phyloP scores from a whole-genome alignment of 2,329 filamentous ascomycete species.

The Fusarium goolgardi region DNA sequence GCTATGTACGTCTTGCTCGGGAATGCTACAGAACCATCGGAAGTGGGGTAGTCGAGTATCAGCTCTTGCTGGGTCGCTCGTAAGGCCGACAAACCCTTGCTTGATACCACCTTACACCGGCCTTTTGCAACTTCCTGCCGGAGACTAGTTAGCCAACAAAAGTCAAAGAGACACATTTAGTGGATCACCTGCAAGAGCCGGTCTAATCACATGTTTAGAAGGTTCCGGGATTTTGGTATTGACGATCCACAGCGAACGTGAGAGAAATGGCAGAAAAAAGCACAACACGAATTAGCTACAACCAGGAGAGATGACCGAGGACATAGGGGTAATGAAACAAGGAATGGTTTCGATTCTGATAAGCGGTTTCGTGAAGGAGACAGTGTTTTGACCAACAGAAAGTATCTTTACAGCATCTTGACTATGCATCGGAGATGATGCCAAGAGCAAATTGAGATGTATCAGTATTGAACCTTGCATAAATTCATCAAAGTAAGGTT shows the following conservation, averaged over 20 bases:
- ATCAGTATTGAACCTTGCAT: not conserved
- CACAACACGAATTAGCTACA: not conserved
- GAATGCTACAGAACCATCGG: not conserved
- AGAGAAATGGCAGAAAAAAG: not conserved
- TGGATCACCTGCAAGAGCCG: not conserved
- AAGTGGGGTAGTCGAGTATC: not conserved
- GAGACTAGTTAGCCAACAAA: not conserved
- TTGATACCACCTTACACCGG: not conserved
- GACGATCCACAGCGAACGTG: not conserved
- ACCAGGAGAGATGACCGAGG: not conserved
- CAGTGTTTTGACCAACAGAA: not conserved
- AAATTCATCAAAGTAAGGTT: not conserved
- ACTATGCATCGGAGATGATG: not conserved
- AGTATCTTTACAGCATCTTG: not conserved
- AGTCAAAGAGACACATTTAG: not conserved
- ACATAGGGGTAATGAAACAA: not conserved
- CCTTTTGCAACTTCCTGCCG: not conserved
- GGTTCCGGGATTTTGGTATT: not conserved
- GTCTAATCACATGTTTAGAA: not conserved
- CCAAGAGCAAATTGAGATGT: not conserved
- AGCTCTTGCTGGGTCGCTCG: not conserved
- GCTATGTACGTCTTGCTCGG: not conserved
- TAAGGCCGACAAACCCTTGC: not conserved
- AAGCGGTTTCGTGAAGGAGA: not conserved
- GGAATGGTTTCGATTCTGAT: not conserved